Percentiles rank a stretch among this genome's conserved stretches.
Conservation (phyloP, 768 basidiomycete genomes). For the Lyophyllum atratum region DNA sequence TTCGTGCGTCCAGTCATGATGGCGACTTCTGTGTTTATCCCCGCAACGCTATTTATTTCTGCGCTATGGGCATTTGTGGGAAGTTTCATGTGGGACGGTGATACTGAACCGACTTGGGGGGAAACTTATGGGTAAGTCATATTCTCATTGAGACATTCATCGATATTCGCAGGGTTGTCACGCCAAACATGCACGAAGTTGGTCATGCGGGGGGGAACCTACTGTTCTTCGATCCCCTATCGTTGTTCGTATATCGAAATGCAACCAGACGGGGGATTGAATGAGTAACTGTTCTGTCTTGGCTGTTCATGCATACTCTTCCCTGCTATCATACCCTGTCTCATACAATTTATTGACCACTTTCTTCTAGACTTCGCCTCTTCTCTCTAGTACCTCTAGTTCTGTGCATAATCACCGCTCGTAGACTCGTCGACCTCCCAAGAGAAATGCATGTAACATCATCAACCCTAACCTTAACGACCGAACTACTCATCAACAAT, state of each 20-base stretch:
- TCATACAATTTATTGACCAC: conserved; percentile 11
- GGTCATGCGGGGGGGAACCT: background rate
- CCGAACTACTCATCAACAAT: conserved; percentile 67
- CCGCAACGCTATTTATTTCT: conserved; percentile 71
- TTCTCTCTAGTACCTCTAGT: conserved; percentile 77
- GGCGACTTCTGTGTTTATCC: conserved; percentile 74
- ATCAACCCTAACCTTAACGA: conserved; percentile 57
- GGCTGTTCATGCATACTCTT: no score
- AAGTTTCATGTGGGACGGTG: conserved; percentile 64
- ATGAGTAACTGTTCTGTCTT: no score
- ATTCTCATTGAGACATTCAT: conserved; percentile 2
- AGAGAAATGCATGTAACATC: conserved; percentile 70
- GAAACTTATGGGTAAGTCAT: conserved; percentile 73
- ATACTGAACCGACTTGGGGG: conserved; percentile 71
- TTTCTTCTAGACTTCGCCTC: conserved; percentile 57
- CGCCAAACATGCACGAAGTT: no score
- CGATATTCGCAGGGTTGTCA: background rate
- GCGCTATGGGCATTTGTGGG: conserved; percentile 82
- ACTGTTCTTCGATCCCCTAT: conserved; percentile 9
- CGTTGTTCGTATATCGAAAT: background rate
- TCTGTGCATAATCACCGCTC: conserved; percentile 69
- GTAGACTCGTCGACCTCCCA: conserved; percentile 72
- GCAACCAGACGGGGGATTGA: background rate
- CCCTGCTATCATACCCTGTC: background rate
- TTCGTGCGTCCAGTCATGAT: conserved; percentile 87